Conservation (phyloP, 176 grass and related monocot species). For the Pontederia crassipes region DNA sequence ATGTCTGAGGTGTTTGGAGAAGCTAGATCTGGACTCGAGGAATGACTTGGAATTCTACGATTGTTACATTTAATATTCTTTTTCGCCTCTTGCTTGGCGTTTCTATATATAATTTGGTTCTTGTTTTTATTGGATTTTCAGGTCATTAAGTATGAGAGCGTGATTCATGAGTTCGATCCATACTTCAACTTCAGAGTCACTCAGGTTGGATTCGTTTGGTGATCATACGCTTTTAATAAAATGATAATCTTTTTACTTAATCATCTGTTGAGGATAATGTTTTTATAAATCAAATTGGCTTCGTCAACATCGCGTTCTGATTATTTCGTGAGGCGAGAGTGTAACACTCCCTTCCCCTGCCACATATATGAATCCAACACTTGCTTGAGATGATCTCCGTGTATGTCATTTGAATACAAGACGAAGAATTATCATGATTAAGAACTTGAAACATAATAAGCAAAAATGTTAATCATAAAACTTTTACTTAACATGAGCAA, state of each 20-base stretch:
- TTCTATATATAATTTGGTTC: slow-evolving; percentile 2
- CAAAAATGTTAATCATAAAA: too few species aligned
- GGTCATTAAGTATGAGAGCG: slow-evolving; percentile 99
- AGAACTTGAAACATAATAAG: too few species aligned
- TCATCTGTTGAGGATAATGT: too few species aligned
- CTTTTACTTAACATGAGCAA: too few species aligned
- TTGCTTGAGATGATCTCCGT: too few species aligned
- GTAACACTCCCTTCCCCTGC: too few species aligned
- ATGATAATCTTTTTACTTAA: background rate
- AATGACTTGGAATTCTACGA: background rate
- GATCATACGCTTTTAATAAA: background rate
- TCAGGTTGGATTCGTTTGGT: slow-evolving; percentile 46
- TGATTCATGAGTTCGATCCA: slow-evolving; percentile 99
- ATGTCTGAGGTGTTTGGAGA: slow-evolving; percentile 14
- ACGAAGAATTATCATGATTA: too few species aligned
- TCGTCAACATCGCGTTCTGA: too few species aligned
- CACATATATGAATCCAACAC: too few species aligned
- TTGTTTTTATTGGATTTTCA: slow-evolving; percentile 23
- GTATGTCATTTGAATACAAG: too few species aligned
- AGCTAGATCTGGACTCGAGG: slow-evolving; percentile 22
- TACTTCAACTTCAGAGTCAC: slow-evolving; percentile 99
- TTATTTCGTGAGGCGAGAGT: too few species aligned
- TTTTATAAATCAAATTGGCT: too few species aligned
- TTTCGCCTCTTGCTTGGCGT: background rate
- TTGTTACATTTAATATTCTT: background rate